Evolutionary conservation across 768 basidiomycete species (phyloP), one percentile per base, ranked within the genome.

Genomic region (Gyrodon lividus): DNA sequence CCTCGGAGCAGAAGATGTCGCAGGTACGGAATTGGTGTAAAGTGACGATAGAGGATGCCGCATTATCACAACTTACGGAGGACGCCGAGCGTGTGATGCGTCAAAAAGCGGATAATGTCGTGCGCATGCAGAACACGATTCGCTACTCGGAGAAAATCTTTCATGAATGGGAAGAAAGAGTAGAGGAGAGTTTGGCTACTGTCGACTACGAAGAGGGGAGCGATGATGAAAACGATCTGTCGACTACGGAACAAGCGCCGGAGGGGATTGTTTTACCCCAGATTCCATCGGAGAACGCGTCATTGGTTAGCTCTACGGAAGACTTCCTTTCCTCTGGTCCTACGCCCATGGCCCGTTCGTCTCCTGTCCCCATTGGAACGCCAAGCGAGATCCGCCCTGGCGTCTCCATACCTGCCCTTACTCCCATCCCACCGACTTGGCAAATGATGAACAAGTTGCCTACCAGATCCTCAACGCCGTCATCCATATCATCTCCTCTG

Each of bases 81-180:
- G 95, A 98, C 63, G 87, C 86, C 7, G 93, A 95, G 59, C 83
- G 90, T 31, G 79, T 95, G 44, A 89, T 95, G 80, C 78, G 91
- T 28, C 87, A 91, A 70, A 99, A 99, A 77, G 82, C 94, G 56
- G 94, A 95, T 68, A 93, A 88, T 58, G 91, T 98, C 43, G 89
- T 92, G 56, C 85, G 97, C 34, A 85, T 99, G 84, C 92, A 96
- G 70, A 97, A 96, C 64, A 98, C 94, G 17, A 94, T 99, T 59
- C 79, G 91, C 48, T 98, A 98, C 69, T 86, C 93, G 35, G 97
- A 98, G 75, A 96, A 95, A 73, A 90, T 97, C 26, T 86, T 96
- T 74, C 87, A 88, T 61, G 97, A 98, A 71, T 98, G 96, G 95
- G 89, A 98, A 70, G 88, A 90, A 62, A 84, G 82, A 59, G 87